Conservation (phyloP, 176 grass and related monocot species). For the Alopecurus myosuroides region DNA sequence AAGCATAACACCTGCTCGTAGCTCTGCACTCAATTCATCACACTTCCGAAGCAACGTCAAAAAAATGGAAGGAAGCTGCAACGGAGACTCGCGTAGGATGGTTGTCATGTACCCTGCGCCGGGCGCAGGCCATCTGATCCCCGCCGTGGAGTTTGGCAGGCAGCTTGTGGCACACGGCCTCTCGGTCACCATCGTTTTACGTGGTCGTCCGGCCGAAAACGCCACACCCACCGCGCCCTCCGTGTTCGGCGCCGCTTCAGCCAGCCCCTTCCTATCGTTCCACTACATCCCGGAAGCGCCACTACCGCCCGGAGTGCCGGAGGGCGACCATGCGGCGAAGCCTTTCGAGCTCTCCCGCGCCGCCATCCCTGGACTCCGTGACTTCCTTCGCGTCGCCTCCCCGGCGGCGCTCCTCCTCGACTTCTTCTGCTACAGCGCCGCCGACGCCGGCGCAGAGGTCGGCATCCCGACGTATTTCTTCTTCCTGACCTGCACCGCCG, state of each 20-base stretch:
- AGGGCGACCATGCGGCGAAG: not conserved
- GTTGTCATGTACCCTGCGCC: not conserved
- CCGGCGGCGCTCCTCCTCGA: slow-evolving; percentile 46
- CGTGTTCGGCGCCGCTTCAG: too few species aligned
- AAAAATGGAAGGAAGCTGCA: not conserved
- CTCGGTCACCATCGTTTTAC: not conserved
- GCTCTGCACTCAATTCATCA: not conserved
- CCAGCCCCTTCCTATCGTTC: not conserved
- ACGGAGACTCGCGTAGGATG: not conserved
- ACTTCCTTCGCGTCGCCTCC: not conserved
- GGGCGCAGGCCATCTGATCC: not conserved
- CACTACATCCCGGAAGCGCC: not conserved
- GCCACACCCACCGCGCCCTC: not conserved
- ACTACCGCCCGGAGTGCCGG: not conserved
- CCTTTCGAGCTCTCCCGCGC: slow-evolving; percentile 25
- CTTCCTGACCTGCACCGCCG: not conserved
- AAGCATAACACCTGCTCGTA: too few species aligned
- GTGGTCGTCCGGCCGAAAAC: not conserved
- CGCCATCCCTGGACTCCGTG: slow-evolving; percentile 14
- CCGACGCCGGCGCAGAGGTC: slow-evolving; percentile 38
- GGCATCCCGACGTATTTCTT: slow-evolving; percentile 50
- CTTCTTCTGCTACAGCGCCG: slow-evolving; percentile 39
- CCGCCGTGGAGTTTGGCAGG: not conserved
- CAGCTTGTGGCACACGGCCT: not conserved
- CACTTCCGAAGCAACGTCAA: not conserved